Percentiles rank a stretch among this genome's conserved stretches.
phyloP scores from a whole-genome alignment of 2,329 filamentous ascomycete species.

The Neobulgaria alba region DNA sequence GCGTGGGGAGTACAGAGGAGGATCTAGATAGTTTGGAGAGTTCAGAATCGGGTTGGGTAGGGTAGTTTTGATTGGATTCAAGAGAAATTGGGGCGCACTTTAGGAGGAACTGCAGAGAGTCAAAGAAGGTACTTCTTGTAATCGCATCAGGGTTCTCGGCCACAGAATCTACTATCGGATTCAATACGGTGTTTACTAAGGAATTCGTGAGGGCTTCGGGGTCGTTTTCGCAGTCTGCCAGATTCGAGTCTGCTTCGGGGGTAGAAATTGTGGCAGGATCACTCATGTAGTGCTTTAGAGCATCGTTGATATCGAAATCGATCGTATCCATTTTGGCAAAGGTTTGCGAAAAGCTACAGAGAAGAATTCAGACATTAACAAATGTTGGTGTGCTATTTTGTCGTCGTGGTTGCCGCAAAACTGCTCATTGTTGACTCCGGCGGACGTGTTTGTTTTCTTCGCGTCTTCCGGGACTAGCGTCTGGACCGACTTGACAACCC shows the following conservation, averaged over 20 bases:
- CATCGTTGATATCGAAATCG: slow-evolving; percentile 92
- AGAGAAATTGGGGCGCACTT: slow-evolving; percentile 70
- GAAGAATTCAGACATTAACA: slow-evolving; percentile 17
- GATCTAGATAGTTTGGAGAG: slow-evolving; percentile 63
- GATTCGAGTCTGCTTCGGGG: slow-evolving; percentile 71
- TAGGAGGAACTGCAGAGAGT: slow-evolving; percentile 89
- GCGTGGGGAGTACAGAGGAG: slow-evolving; percentile 67
- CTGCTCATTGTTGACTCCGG: slow-evolving; percentile 14
- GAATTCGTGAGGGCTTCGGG: slow-evolving; percentile 67
- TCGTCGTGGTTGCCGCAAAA: slow-evolving; percentile 20
- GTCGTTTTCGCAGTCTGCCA: slow-evolving; percentile 89
- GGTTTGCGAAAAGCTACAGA: slow-evolving; percentile 10
- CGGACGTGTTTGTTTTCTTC: slow-evolving; percentile 14
- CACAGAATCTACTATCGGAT: slow-evolving; percentile 86
- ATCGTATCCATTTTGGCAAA: slow-evolving; percentile 57
- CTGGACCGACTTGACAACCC: slow-evolving; percentile 10
- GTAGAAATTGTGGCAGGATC: slow-evolving; percentile 78
- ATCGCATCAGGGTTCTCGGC: slow-evolving; percentile 89
- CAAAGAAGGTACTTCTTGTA: slow-evolving; percentile 68
- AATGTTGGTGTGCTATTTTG: slow-evolving; percentile 23
- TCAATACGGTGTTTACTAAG: slow-evolving; percentile 76
- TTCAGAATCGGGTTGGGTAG: slow-evolving; percentile 49
- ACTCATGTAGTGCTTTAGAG: slow-evolving; percentile 93
- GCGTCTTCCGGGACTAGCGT: slow-evolving; percentile 12
- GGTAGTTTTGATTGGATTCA: slow-evolving; percentile 27